Evolutionary conservation across 345 rosid genomes (phyloP).

Genomic region (Durio zibethinus): DNA sequence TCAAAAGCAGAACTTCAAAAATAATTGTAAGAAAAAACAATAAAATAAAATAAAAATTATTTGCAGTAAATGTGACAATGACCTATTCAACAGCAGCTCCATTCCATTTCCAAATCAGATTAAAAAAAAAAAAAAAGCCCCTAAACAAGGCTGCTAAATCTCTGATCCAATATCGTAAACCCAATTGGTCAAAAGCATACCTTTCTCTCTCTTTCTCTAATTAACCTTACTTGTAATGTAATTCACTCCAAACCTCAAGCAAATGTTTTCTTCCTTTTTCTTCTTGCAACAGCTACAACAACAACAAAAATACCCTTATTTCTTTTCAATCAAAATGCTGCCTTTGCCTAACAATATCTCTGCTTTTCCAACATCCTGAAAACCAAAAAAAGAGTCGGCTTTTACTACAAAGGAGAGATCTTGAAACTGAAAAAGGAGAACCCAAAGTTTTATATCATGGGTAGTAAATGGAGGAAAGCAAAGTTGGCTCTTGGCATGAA

Average conservation of each 20-base stretch:
- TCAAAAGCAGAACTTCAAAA: not conserved
- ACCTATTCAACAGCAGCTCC: no score
- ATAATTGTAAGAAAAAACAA: not conserved
- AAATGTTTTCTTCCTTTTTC: constrained; percentile 4
- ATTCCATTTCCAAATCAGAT: no score
- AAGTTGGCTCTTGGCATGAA: constrained; percentile 72
- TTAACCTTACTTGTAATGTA: constrained; percentile 8
- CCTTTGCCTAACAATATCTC: not conserved
- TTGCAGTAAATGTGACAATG: no score
- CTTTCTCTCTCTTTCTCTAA: constrained; percentile 12
- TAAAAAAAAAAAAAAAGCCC: no score
- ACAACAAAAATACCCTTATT: not conserved
- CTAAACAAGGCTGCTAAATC: constrained; percentile 20
- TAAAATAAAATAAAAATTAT: no score
- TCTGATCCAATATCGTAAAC: constrained; percentile 20
- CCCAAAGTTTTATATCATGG: constrained; percentile 32
- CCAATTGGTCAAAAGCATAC: constrained; percentile 38
- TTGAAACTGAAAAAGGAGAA: not conserved
- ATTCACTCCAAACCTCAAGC: not conserved
- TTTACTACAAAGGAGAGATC: constrained; percentile 5
- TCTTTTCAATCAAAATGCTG: not conserved
- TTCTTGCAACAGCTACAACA: not conserved
- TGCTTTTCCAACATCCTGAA: not conserved
- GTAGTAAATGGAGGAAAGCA: constrained; percentile 80
- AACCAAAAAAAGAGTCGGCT: not conserved